Evolutionary conservation across 257 asterid species (phyloP), one percentile per base, ranked within the genome.

Genomic region (Verbascum thapsus): DNA sequence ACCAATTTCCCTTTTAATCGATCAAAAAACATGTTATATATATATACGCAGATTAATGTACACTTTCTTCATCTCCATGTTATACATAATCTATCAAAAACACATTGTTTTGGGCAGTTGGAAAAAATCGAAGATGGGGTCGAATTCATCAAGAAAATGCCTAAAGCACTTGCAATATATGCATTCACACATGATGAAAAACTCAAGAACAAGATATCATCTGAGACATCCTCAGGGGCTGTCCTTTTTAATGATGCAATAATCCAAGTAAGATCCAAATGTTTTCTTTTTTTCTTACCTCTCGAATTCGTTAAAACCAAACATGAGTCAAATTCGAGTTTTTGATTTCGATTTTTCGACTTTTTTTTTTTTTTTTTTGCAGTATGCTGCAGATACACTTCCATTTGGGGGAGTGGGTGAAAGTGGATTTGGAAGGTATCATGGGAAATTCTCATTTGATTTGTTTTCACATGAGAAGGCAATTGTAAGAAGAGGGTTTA

Each of bases 391-490:
- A 5, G 98, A 90, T 58, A 34, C 76, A 0, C 60, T 84, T 30
- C 98, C 98, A 12, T 91, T 88, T 72, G 98, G 96, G 9, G 98
- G 98, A 35, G 83, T 85, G 8, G 98, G 96, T 20, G 94, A 73
- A 52, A 75, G 91, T 66, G 98, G 96, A 0, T 75, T 82, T 18
- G 98, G 96, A 0, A 72, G 85, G 26, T 90, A 87, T 61, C 98
- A 88, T 49, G 96, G 98, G 9, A 91, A 85, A 45, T 91, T 52
- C 72, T 85, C 96, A 40, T 88, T 88, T 61, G 91, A 88, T 22
- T 35, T 41, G 12, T 91, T 88, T 74, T 77, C 83, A 8, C 95
- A 90, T 37, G 95, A 90, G 71, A 90, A 88, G 67, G 73, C 61
- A 8, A 44, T 88, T 10, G 12, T 10, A 0, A 64, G 58, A 34